These are phyloP conservation scores for Dothideomycetidae sp. DNA, from an alignment of 2,329 filamentous ascomycete genomes.

Conservation along the genomic window DNA sequence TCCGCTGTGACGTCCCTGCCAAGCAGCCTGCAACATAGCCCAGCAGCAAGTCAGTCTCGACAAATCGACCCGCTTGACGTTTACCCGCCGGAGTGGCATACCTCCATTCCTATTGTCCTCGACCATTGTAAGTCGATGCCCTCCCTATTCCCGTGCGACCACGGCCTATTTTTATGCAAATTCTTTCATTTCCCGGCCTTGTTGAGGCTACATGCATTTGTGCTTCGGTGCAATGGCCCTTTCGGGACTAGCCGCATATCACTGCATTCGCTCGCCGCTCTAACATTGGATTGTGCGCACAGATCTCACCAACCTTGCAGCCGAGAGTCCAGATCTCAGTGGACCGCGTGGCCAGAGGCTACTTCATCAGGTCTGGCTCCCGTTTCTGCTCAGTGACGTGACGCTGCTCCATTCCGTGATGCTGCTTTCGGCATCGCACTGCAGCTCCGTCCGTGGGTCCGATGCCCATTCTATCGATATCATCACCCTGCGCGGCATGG, in stretches of 20 bases:
- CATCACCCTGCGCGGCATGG: slow-evolving; percentile 31
- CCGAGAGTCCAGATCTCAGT: slow-evolving; percentile 31
- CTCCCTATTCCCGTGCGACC: neutral
- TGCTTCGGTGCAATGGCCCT: slow-evolving; percentile 8
- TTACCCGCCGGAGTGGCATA: slow-evolving; percentile 26
- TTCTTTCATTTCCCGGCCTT: slow-evolving; percentile 1
- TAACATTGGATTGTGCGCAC: slow-evolving; percentile 5
- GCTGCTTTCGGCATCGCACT: slow-evolving; percentile 30
- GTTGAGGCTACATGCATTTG: slow-evolving; percentile 1
- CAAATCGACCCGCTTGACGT: slow-evolving; percentile 19
- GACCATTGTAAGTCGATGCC: slow-evolving; percentile 22
- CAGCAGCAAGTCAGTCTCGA: slow-evolving; percentile 2
- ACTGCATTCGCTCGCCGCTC: slow-evolving; percentile 6
- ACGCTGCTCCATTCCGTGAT: slow-evolving; percentile 29
- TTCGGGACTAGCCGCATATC: slow-evolving; percentile 8
- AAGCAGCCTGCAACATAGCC: slow-evolving; percentile 11
- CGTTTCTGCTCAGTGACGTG: slow-evolving; percentile 28
- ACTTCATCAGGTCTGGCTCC: slow-evolving; percentile 28
- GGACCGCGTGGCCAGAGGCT: slow-evolving; percentile 21
- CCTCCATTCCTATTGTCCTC: slow-evolving; percentile 21
- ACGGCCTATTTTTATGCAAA: neutral
- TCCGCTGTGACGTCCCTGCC: slow-evolving; percentile 15
- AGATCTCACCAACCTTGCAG: slow-evolving; percentile 27
- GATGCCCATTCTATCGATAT: slow-evolving; percentile 24
- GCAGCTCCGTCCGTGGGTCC: slow-evolving; percentile 20